Conservation (phyloP, 805 yeast species). For the Metschnikowia anglica region DNA sequence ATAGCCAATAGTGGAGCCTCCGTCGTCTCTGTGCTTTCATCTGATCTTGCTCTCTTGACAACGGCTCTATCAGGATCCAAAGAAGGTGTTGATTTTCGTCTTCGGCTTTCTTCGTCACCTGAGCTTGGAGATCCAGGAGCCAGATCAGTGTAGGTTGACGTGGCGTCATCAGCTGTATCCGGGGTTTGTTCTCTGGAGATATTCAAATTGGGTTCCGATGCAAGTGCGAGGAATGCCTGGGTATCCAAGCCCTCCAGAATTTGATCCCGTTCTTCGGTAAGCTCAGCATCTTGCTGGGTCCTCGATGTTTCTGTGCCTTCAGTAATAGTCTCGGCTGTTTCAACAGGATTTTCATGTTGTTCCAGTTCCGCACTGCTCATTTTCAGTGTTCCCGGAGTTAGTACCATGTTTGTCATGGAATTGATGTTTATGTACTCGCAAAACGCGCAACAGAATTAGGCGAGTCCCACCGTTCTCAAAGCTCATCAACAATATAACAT, state of each 20-base stretch:
- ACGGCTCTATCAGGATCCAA: constrained; percentile 11
- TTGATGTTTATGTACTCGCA: not conserved
- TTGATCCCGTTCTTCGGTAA: not conserved
- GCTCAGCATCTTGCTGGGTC: not conserved
- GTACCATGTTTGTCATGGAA: not conserved
- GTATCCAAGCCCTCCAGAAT: not conserved
- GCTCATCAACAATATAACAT: too few species aligned
- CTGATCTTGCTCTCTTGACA: constrained; percentile 4
- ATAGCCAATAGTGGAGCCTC: constrained; percentile 3
- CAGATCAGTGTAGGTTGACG: constrained; percentile 13
- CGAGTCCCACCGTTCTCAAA: not conserved
- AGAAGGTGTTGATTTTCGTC: not conserved
- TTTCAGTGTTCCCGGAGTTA: not conserved
- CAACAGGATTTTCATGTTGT: not conserved
- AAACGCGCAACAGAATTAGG: not conserved
- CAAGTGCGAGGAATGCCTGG: not conserved
- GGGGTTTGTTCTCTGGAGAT: constrained; percentile 18
- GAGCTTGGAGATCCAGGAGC: constrained; percentile 13
- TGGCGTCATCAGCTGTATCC: constrained; percentile 11
- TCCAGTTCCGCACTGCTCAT: constrained; percentile 1
- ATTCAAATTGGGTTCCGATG: constrained; percentile 1
- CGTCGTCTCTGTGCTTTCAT: constrained; percentile 1
- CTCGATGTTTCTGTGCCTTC: not conserved
- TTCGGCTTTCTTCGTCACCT: constrained; percentile 2
- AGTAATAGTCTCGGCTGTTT: not conserved